Percentiles rank a stretch among this genome's conserved stretches.
Evolutionary conservation across 768 basidiomycete genomes (phyloP).

Genomic region (Hygrocybe punicea): DNA sequence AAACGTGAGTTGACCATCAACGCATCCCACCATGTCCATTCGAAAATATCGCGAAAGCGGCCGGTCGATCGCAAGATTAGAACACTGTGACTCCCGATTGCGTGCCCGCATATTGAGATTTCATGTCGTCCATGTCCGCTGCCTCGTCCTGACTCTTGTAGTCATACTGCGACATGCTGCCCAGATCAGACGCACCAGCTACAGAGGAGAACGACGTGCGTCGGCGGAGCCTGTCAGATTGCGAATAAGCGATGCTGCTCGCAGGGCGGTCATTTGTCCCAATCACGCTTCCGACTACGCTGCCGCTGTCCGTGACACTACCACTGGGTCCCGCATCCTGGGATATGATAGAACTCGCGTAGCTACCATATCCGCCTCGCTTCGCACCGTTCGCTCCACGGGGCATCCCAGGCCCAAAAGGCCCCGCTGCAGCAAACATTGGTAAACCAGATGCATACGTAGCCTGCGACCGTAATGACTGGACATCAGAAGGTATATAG

Average conservation of each 20-base stretch:
- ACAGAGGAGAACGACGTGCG: conserved; percentile 69
- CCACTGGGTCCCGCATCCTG: conserved; percentile 76
- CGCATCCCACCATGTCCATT: too few species aligned
- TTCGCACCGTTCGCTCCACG: conserved; percentile 65
- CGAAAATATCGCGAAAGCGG: neutral
- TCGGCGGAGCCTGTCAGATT: conserved; percentile 83
- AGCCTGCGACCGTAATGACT: conserved; percentile 94
- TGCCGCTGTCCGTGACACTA: conserved; percentile 52
- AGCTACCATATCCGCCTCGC: conserved; percentile 72
- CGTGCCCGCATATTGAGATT: conserved; percentile 83
- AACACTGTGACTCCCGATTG: conserved; percentile 85
- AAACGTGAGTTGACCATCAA: too few species aligned
- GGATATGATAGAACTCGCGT: conserved; percentile 90
- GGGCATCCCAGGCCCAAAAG: conserved; percentile 65
- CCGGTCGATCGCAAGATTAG: conserved; percentile 33
- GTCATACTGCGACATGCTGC: conserved; percentile 71
- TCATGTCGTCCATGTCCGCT: conserved; percentile 79
- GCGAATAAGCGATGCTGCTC: conserved; percentile 74
- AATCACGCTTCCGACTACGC: conserved; percentile 64
- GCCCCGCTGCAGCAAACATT: conserved; percentile 68
- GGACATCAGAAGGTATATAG: conserved; percentile 93
- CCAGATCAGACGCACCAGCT: conserved; percentile 72
- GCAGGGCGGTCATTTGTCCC: conserved; percentile 38
- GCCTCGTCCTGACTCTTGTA: conserved; percentile 90
- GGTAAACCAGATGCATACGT: conserved; percentile 92